A percentile compares a stretch with the other conserved stretches of the same genome.
These are phyloP conservation scores for Acmispon strigosus DNA, from an alignment of 306 rosid genomes.

Conservation along the genomic window DNA sequence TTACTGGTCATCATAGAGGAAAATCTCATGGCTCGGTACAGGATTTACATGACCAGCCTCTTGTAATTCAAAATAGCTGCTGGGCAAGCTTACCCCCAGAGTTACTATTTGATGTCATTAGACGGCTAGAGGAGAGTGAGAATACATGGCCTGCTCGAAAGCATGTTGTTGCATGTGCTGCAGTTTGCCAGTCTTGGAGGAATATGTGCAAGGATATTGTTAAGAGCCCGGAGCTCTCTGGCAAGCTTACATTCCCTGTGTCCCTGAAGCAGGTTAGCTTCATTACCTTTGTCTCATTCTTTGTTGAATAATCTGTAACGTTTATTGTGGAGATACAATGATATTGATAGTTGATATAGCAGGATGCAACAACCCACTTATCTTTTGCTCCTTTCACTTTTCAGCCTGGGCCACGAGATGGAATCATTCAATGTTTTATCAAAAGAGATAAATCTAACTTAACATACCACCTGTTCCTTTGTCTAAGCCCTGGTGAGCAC, in stretches of 20 bases:
- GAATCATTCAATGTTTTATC: slow-evolving; percentile 72
- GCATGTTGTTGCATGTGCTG: slow-evolving; percentile 81
- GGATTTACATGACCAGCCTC: slow-evolving; percentile 63
- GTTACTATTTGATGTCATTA: slow-evolving; percentile 65
- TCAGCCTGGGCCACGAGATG: slow-evolving; percentile 87
- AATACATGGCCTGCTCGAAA: slow-evolving; percentile 73
- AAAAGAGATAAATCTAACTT: slow-evolving; percentile 79
- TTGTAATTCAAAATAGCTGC: slow-evolving; percentile 59
- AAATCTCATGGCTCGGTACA: slow-evolving; percentile 75
- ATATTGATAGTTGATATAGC: background rate
- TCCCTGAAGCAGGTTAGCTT: slow-evolving; percentile 72
- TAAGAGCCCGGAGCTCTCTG: slow-evolving; percentile 64
- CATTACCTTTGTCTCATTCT: background rate
- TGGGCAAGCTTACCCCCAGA: slow-evolving; percentile 90
- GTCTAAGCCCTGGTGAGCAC: slow-evolving; percentile 71
- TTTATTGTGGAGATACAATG: slow-evolving; percentile 4
- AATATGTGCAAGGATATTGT: slow-evolving; percentile 83
- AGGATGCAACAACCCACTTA: slow-evolving; percentile 8
- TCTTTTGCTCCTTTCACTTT: slow-evolving; percentile 16
- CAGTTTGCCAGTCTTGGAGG: slow-evolving; percentile 90
- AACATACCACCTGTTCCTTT: slow-evolving; percentile 69
- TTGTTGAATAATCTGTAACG: background rate
- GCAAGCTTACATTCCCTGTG: slow-evolving; percentile 84
- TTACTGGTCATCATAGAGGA: slow-evolving; percentile 63
- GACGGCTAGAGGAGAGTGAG: slow-evolving; percentile 85